phyloP scores from a whole-genome alignment of 352 stramenopile genomes.

The Thraustochytrium sp. region DNA sequence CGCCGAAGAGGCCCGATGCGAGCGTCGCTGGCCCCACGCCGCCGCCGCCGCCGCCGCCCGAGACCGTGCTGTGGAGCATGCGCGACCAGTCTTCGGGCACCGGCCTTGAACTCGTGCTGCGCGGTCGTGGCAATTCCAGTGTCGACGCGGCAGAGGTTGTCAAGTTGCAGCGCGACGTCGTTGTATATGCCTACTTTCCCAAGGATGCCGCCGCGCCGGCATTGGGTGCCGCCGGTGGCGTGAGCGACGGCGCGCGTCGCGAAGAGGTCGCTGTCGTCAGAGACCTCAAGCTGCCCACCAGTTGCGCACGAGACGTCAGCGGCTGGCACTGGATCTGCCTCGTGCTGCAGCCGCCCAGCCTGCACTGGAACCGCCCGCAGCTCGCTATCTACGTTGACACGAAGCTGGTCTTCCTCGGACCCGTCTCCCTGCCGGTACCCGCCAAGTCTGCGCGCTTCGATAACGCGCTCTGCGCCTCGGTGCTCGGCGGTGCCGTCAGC shows the following conservation, averaged over 20 bases:
- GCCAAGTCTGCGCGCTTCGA: neutral
- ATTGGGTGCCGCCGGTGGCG: neutral
- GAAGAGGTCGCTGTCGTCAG: neutral
- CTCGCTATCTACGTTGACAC: constrained; percentile 7
- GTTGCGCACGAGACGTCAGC: neutral
- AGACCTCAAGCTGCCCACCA: neutral
- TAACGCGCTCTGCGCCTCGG: neutral
- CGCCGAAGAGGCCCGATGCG: neutral
- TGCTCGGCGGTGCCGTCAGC: no score
- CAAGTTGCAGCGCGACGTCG: neutral
- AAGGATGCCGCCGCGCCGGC: no score
- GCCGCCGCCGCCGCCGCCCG: neutral
- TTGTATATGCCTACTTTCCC: neutral
- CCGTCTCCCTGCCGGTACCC: neutral
- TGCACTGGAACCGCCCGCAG: neutral
- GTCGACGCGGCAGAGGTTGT: neutral
- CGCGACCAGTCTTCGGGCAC: neutral
- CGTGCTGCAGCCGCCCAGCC: neutral
- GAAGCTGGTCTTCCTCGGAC: neutral
- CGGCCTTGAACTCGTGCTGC: neutral
- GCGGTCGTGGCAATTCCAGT: no score
- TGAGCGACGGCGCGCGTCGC: neutral
- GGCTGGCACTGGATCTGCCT: constrained; percentile 30
- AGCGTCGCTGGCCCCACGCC: neutral
- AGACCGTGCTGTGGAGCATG: neutral